A percentile compares a stretch with the other conserved stretches of the same genome.
Conservation (phyloP, 768 basidiomycete genomes). For the Glaciozyma antarctica region DNA sequence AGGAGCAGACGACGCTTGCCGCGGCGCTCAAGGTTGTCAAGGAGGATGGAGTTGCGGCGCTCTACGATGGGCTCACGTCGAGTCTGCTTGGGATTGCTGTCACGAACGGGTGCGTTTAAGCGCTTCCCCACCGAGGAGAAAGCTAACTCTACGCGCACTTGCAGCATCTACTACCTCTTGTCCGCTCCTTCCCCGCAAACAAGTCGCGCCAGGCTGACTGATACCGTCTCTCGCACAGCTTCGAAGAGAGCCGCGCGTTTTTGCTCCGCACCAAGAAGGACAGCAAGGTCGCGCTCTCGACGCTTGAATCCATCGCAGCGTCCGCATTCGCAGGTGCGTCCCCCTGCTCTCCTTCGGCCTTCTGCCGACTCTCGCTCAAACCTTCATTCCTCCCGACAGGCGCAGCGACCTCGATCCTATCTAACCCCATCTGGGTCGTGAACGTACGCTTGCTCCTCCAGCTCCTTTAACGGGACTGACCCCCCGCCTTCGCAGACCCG, state of each 20-base stretch:
- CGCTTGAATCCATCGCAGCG: slow-evolving; percentile 79
- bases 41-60: slow-evolving; percentile 69
- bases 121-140: too few relatives aligned
- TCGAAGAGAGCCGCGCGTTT: slow-evolving; percentile 40
- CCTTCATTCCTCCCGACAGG: slow-evolving; percentile 45
- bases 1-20: slow-evolving; percentile 49
- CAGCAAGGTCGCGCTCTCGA: slow-evolving; percentile 49
- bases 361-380: background rate
- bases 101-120: slow-evolving; percentile 53
- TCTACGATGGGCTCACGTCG: slow-evolving; percentile 79
- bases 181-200: slow-evolving; percentile 51
- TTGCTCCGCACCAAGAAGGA: slow-evolving; percentile 34
- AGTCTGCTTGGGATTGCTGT: slow-evolving; percentile 82
- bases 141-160: background rate
- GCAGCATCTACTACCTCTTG: slow-evolving; percentile 67
- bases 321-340: slow-evolving; percentile 70
- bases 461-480: slow-evolving; percentile 13
- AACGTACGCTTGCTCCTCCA: slow-evolving; percentile 49
- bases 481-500: slow-evolving; percentile 6
- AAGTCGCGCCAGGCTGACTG: slow-evolving; percentile 49
- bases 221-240: slow-evolving; percentile 44
- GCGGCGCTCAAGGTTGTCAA: slow-evolving; percentile 65
- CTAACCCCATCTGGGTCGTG: slow-evolving; percentile 94
- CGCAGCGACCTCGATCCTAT: slow-evolving; percentile 74
- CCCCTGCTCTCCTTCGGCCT: background rate